phyloP scores from a whole-genome alignment of 768 basidiomycete species.

The Boletales sp. region DNA sequence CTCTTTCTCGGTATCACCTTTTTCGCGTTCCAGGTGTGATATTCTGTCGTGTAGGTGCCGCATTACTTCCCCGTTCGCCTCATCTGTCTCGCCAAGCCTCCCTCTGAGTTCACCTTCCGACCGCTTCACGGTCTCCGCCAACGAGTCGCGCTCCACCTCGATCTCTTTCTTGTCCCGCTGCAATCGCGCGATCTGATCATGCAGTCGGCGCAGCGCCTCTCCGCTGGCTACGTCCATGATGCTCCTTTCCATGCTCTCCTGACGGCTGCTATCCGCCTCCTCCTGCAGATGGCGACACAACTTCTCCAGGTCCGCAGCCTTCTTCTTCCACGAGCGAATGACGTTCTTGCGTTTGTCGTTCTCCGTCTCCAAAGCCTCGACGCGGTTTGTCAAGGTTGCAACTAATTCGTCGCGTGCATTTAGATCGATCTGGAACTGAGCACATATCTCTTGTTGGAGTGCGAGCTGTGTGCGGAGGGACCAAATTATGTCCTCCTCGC shows the following conservation, averaged over 20 bases:
- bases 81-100: conserved; percentile 38
- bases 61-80: conserved; percentile 29
- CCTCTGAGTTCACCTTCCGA: conserved; percentile 69
- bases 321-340: conserved; percentile 68
- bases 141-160: conserved; percentile 43
- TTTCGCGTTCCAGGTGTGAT: conserved; percentile 21
- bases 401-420: conserved; percentile 71
- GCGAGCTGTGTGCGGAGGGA: conserved; percentile 73
- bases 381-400: conserved; percentile 51
- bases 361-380: conserved; percentile 57
- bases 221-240: conserved; percentile 83
- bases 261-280: conserved; percentile 80
- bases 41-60: conserved; percentile 20
- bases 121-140: conserved; percentile 12
- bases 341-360: conserved; percentile 54
- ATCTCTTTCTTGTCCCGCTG: conserved; percentile 60
- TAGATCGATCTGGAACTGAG: conserved; percentile 75
- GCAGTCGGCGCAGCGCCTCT: conserved; percentile 74
- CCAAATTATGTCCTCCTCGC: conserved; percentile 68
- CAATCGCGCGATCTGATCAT: conserved; percentile 73
- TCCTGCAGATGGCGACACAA: conserved; percentile 70
- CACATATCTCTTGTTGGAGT: conserved; percentile 69
- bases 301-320: conserved; percentile 69
- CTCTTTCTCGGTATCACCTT: conserved; percentile 59
- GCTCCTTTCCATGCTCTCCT: conserved; percentile 77